phyloP scores from a whole-genome alignment of 2,329 filamentous ascomycete genomes.

The Fusarium pseudoanthophilum region DNA sequence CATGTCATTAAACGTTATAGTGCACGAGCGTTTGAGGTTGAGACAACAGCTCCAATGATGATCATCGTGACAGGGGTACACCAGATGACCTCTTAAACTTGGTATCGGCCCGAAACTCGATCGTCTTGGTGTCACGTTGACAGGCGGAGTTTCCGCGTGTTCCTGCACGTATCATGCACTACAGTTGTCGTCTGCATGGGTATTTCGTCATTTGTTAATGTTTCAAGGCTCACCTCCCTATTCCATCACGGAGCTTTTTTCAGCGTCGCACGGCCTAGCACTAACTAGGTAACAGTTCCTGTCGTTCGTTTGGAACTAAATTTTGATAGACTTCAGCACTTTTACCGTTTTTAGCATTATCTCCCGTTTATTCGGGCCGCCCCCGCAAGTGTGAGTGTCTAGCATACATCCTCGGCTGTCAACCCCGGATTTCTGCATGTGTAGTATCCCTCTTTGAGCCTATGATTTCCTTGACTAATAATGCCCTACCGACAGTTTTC shows the following conservation, averaged over 20 bases:
- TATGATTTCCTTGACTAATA: not conserved
- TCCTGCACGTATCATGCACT: not conserved
- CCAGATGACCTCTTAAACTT: conserved; percentile 8
- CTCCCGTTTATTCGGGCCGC: conserved; percentile 18
- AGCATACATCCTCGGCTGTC: not conserved
- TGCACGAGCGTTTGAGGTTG: conserved; percentile 21
- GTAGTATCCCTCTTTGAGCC: not conserved
- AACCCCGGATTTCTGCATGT: not conserved
- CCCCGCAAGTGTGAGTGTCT: conserved; percentile 11
- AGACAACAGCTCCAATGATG: conserved; percentile 4
- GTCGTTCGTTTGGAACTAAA: not conserved
- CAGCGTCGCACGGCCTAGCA: not conserved
- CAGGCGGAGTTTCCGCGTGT: conserved; percentile 22
- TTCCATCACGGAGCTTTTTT: conserved; percentile 8
- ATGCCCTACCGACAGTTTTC: not conserved
- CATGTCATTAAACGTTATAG: conserved; percentile 8
- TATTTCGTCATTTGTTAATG: not conserved
- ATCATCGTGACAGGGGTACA: conserved; percentile 17
- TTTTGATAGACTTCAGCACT: not conserved
- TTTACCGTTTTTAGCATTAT: not conserved
- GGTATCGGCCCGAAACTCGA: conserved; percentile 23
- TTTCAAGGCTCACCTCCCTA: conserved; percentile 1
- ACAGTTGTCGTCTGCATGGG: not conserved
- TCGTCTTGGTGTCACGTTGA: conserved; percentile 9
- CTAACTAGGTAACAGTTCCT: not conserved